Evolutionary conservation across 306 rosid species (phyloP), one percentile per base, ranked within the genome.

Genomic region (Fragaria nilgerrensis): DNA sequence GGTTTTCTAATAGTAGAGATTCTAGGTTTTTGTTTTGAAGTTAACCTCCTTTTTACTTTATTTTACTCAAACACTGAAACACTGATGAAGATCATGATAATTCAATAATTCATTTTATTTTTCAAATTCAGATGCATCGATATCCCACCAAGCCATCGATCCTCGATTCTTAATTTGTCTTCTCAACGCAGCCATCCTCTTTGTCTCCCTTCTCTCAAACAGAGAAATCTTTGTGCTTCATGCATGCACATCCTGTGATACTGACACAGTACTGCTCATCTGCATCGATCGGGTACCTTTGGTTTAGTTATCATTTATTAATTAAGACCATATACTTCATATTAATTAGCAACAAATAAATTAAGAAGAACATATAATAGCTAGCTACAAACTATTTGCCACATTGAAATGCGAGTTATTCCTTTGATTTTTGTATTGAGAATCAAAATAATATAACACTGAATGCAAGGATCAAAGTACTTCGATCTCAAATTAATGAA

Each of bases 201-300:
- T 32, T 36, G 47, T 32, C 25, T 19, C 17, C 32, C 1, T 22
- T 20, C 44, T 50, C n/a, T 11, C 16, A 49, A 6, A 52, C 17
- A n/a, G 14, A 22, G 29, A 22, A 23, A 50, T 9, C 53, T 72
- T 2, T n/a, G 8, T 25, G 23, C 43, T 15, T 9, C 65, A 36
- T 73, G 76, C 52, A 73, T 73, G 52, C 66, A 73, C 76, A 73
- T 14, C 37, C 15, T 47, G 50, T 9, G 14, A 11, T 45, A 45
- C 15, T 45, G 49, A 37, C 15, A 44, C 15, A 43, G 7, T 43
- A 44, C 48, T 52, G 36, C 22, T 52, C 22, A 34, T 52, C 66
- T 55, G 22, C 34, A 53, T 53, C 59, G 25, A 52, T 72, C n/a
- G 43, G 49, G n/a, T 52, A 10, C 63, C 14, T 52, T 52, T 23